Conservation (phyloP, 2,329 filamentous ascomycete genomes). For the Bipolaris bicolor region DNA sequence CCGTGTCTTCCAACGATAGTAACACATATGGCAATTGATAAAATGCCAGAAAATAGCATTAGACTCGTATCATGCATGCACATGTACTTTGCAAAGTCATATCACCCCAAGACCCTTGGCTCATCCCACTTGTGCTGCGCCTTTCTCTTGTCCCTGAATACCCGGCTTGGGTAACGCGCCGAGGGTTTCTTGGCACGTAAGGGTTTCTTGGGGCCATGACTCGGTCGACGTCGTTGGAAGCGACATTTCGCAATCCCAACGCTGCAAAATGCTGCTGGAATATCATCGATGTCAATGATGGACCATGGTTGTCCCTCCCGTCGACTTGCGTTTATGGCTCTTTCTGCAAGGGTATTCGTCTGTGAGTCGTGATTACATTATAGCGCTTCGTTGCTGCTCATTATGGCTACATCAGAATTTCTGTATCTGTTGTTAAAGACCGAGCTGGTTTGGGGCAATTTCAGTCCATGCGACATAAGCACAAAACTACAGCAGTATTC, state of each 20-base stretch:
- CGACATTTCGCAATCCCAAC: background rate
- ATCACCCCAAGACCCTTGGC: background rate
- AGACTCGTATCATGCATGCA: background rate
- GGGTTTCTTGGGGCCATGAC: background rate
- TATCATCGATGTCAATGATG: background rate
- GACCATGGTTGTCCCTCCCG: no score
- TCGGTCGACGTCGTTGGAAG: background rate
- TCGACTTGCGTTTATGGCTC: background rate
- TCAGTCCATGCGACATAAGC: background rate
- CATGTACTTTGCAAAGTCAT: background rate
- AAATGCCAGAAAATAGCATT: background rate
- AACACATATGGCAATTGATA: background rate
- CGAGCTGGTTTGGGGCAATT: background rate
- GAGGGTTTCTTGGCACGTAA: background rate
- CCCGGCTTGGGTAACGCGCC: background rate
- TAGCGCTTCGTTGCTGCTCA: background rate
- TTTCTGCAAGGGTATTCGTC: background rate
- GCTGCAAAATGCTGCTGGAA: background rate
- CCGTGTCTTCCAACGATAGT: background rate
- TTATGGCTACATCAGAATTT: background rate
- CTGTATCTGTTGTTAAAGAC: background rate
- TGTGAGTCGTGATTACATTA: background rate
- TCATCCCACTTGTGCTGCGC: background rate
- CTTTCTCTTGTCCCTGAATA: background rate
- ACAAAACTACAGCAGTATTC: background rate